These are phyloP conservation scores for Solanum hybrid DNA, from an alignment of 305 asterid genomes.

Conservation along the genomic window DNA sequence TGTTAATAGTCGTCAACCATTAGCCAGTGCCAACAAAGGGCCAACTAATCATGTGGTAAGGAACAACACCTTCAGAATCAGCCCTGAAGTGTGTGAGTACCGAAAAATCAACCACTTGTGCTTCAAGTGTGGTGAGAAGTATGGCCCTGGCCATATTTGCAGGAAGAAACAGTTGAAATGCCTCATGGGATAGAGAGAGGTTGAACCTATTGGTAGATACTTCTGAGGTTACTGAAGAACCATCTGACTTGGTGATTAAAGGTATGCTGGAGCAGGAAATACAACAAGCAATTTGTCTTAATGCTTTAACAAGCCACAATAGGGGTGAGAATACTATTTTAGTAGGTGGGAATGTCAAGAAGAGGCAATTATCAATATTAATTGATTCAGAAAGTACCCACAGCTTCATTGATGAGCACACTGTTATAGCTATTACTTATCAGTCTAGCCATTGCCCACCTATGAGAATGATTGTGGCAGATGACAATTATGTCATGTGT, in stretches of 20 bases:
- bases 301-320: not conserved
- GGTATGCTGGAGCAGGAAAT: not conserved
- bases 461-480: not conserved
- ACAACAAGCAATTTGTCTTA: not conserved
- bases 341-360: not conserved
- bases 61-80: not conserved
- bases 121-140: not conserved
- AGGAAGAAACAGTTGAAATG: not conserved
- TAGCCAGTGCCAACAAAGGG: not conserved
- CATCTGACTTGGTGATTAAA: not conserved
- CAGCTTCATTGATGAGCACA: not conserved
- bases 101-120: not conserved
- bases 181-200: not conserved
- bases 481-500: not conserved
- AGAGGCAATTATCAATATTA: not conserved
- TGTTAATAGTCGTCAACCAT: not conserved
- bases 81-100: not conserved
- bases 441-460: not conserved
- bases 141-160: not conserved
- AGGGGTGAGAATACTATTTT: not conserved
- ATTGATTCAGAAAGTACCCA: not conserved
- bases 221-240: not conserved
- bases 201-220: not conserved
- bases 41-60: not conserved
- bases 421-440: not conserved